A percentile compares a stretch with the other conserved stretches of the same genome.
Evolutionary conservation across 2,329 filamentous ascomycete genomes (phyloP).

Genomic region (Piedraia hortae): DNA sequence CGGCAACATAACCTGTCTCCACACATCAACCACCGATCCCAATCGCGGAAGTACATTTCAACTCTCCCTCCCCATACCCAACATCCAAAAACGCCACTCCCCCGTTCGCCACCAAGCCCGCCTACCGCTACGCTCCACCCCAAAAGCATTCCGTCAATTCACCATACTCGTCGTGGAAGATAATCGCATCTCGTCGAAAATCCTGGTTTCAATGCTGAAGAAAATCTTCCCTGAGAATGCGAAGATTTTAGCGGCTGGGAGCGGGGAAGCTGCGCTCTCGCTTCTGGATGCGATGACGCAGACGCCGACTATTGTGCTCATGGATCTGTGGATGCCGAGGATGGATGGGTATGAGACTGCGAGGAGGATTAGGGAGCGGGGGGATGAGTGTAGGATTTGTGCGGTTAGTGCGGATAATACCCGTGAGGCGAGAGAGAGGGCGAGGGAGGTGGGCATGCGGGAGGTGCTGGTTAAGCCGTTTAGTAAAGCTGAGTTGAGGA

Average conservation of each 20-base stretch:
- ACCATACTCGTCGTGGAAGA: conserved; percentile 45
- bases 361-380: conserved; percentile 20
- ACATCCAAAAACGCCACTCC: conserved; percentile 3
- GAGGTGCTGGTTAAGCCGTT: conserved; percentile 43
- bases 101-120: conserved; percentile 8
- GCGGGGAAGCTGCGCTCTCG: no score
- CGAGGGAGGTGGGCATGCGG: conserved; percentile 34
- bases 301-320: conserved; percentile 40
- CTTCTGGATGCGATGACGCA: no score
- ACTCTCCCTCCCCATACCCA: conserved; percentile 17
- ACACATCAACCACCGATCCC: conserved; percentile 32
- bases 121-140: conserved; percentile 29
- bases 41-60: conserved; percentile 39
- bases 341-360: conserved; percentile 48
- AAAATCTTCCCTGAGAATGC: no score
- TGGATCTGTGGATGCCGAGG: conserved; percentile 54
- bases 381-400: conserved; percentile 10
- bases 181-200: conserved; percentile 42
- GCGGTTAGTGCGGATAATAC: conserved; percentile 42
- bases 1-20: conserved; percentile 36
- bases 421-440: conserved; percentile 31
- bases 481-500: no score
- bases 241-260: no score
- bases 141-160: conserved; percentile 30
- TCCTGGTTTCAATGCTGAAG: conserved; percentile 36